Evolutionary conservation across 768 basidiomycete genomes (phyloP).

Genomic region (Suillus clintonianus): DNA sequence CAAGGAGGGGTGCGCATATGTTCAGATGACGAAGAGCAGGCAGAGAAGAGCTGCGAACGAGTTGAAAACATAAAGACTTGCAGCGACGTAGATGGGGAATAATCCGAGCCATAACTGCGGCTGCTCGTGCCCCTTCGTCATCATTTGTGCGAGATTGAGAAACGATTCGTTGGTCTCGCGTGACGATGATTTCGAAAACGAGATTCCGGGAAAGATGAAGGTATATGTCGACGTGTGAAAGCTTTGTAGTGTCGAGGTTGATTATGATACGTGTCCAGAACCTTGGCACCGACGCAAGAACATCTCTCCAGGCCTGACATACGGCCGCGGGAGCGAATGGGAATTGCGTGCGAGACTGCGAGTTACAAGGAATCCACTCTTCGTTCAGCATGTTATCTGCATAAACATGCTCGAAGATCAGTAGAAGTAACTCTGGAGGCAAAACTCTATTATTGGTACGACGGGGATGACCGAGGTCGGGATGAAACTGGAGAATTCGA

Average conservation of each 20-base stretch:
- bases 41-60: conserved; percentile 8
- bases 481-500: background rate
- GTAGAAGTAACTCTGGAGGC: background rate
- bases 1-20: background rate
- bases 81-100: conserved; percentile 7
- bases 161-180: background rate
- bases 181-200: conserved; percentile 3
- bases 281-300: conserved; percentile 3
- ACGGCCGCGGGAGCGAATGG: conserved; percentile 9
- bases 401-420: conserved; percentile 1
- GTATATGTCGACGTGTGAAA: conserved; percentile 1
- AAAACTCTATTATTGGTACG: background rate
- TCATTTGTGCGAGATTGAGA: background rate
- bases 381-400: background rate
- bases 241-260: conserved; percentile 7
- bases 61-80: conserved; percentile 3
- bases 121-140: background rate
- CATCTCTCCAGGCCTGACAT: conserved; percentile 7
- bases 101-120: background rate
- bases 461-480: background rate
- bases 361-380: background rate
- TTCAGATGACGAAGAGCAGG: conserved; percentile 6
- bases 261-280: conserved; percentile 13
- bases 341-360: conserved; percentile 4
- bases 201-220: conserved; percentile 8